Percentiles rank a stretch among this genome's conserved stretches.
Conservation (phyloP, 805 yeast species). For the Cyberlindnera petersonii region DNA sequence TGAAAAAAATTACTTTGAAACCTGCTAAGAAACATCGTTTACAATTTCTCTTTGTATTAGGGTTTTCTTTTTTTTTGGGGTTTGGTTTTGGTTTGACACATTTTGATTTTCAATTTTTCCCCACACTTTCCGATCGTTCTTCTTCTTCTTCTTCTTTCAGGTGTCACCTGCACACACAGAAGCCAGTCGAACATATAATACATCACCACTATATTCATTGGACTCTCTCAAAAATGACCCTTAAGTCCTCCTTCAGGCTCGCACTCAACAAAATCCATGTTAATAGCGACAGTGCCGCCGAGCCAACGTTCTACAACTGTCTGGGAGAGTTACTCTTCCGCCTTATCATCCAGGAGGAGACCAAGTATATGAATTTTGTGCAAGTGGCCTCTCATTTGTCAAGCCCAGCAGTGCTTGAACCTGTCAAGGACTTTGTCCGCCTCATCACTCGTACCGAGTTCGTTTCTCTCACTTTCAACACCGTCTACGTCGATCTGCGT, state of each 20-base stretch:
- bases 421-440: slow-evolving; percentile 18
- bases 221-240: slow-evolving; percentile 20
- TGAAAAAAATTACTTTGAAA: no score
- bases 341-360: slow-evolving; percentile 18
- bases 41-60: slow-evolving; percentile 1
- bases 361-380: slow-evolving; percentile 22
- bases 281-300: slow-evolving; percentile 1
- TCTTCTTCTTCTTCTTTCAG: not conserved
- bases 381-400: slow-evolving; percentile 1
- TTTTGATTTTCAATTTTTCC: not conserved
- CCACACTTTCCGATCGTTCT: not conserved
- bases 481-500: slow-evolving; percentile 17
- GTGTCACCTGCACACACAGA: no score
- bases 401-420: slow-evolving; percentile 8
- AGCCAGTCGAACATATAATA: no score
- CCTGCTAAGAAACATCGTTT: no score
- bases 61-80: not conserved
- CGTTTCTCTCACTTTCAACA: slow-evolving; percentile 24
- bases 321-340: slow-evolving; percentile 11
- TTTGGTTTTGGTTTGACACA: not conserved
- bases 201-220: no score
- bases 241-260: slow-evolving; percentile 16
- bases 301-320: slow-evolving; percentile 1
- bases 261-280: slow-evolving; percentile 21
- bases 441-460: slow-evolving; percentile 25